Evolutionary conservation across 202 grass and related monocot genomes (phyloP).

Genomic region (Brachypodium distachyon): DNA sequence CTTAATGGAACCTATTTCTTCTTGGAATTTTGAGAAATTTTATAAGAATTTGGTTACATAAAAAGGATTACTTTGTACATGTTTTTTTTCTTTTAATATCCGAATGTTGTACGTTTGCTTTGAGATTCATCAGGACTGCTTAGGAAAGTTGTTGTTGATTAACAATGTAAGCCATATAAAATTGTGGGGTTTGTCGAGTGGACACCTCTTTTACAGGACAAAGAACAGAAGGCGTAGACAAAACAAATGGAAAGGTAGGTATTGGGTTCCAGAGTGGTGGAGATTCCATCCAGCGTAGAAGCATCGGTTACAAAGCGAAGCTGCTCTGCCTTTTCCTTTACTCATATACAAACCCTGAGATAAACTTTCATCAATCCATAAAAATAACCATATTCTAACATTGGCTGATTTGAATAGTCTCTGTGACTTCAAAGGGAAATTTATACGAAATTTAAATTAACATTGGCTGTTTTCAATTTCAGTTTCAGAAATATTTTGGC

Average conservation of each 20-base stretch:
- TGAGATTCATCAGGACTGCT: too few relatives aligned
- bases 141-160: too few relatives aligned
- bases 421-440: too few relatives aligned
- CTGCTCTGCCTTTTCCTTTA: neutral
- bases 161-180: neutral
- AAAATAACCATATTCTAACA: too few relatives aligned
- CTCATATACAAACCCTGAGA: neutral
- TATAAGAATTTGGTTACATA: neutral
- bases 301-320: neutral
- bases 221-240: neutral
- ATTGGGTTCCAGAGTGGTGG: slow-evolving; percentile 13
- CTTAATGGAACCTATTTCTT: too few relatives aligned
- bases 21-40: too few relatives aligned
- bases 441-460: too few relatives aligned
- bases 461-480: too few relatives aligned
- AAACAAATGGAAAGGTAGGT: neutral
- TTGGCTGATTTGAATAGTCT: too few relatives aligned
- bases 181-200: neutral
- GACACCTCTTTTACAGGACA: neutral
- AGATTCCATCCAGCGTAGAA: slow-evolving; percentile 21
- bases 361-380: too few relatives aligned
- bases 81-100: neutral
- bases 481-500: too few relatives aligned
- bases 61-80: neutral
- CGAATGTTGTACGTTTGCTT: too few relatives aligned